These are phyloP conservation scores for Pythium aphanidermatum DNA, from an alignment of 352 stramenopile genomes.

Conservation along the genomic window DNA sequence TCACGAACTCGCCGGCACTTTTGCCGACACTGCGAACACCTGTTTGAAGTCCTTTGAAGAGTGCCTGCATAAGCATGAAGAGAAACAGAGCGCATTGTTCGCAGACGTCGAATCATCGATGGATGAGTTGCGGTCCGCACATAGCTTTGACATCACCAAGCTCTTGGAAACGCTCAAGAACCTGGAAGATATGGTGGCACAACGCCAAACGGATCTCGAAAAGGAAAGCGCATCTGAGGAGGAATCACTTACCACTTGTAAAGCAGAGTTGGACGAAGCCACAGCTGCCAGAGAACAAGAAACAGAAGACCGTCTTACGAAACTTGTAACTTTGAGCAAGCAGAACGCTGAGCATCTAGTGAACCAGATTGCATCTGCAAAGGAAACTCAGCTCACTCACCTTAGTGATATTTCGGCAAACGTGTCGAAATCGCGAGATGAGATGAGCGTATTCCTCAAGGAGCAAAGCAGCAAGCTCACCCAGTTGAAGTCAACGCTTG, in stretches of 20 bases:
- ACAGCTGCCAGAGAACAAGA: constrained; percentile 7
- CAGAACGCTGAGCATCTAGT: constrained; percentile 13
- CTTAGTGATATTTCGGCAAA: constrained; percentile 13
- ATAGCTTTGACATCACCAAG: constrained; percentile 28
- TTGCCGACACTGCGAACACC: constrained; percentile 32
- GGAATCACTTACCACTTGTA: too few species aligned
- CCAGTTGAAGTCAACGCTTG: constrained; percentile 15
- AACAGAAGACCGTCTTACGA: constrained; percentile 6
- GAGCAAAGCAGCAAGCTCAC: constrained; percentile 19
- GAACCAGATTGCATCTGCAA: constrained; percentile 5
- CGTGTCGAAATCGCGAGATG: constrained; percentile 18
- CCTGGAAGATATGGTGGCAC: constrained; percentile 25
- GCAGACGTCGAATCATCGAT: constrained; percentile 35
- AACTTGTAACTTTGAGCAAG: constrained; percentile 15
- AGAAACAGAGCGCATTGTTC: constrained; percentile 39
- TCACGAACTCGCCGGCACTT: constrained; percentile 33
- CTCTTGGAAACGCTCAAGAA: constrained; percentile 13
- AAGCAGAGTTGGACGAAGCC: constrained; percentile 1
- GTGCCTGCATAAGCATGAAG: constrained; percentile 40
- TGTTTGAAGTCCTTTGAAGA: constrained; percentile 46
- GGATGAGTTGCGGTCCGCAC: constrained; percentile 34
- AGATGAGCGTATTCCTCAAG: constrained; percentile 23
- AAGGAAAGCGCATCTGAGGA: constrained; percentile 4
- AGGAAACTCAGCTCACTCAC: constrained; percentile 15
- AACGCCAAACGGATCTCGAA: constrained; percentile 6